Base-by-base conservation (phyloP, 768 basidiomycete genomes). In the Amanita muscaria region DNA sequence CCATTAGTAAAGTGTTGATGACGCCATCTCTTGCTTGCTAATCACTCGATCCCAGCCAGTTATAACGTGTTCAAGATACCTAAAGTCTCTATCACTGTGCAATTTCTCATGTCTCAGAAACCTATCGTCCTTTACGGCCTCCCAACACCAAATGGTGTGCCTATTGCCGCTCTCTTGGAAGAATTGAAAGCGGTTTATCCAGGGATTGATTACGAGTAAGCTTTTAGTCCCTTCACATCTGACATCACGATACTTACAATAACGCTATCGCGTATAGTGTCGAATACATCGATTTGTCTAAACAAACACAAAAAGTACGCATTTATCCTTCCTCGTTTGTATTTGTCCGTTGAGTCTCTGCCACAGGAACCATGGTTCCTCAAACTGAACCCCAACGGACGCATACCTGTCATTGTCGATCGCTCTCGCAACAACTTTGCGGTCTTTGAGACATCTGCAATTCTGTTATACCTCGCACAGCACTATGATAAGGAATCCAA, bases 391-490 rank as follows among this genome's bases (percentile, higher is more conserved):
- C 83, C 81, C 5, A 86, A 83, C 49, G 80, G 81, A 27, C 60
- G 83, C 38, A 87, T 88, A 43, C 84, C 86, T 4, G 70, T 72
- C 21, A 62, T 88, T 27, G 65, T 78, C 27, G 83, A 88, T 57
- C 73, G 69, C 44, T 63, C 68, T 18, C 73, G 77, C 49, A 67
- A 76, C 51, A 64, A 80, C 53, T 88, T 88, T 55, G 52, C 52
- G 5, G 75, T 88, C 30, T 88, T 88, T 52, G 88, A 90, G 57
- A 80, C 77, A 4, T 77, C 82, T 2, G 88, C 89, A 9, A 90
- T 94, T 48, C 62, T 91, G 42, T 62, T 90, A n/a, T 93, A 87
- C 58, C 76, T 94, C 41, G 71, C 71, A 16, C 81, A 88, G 56
- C 77, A 83, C 56, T 91, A 84, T 55, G 91, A 94, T 62, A 79